Conservation (phyloP, 208 protist species). For the Leishmania martiniquensis region DNA sequence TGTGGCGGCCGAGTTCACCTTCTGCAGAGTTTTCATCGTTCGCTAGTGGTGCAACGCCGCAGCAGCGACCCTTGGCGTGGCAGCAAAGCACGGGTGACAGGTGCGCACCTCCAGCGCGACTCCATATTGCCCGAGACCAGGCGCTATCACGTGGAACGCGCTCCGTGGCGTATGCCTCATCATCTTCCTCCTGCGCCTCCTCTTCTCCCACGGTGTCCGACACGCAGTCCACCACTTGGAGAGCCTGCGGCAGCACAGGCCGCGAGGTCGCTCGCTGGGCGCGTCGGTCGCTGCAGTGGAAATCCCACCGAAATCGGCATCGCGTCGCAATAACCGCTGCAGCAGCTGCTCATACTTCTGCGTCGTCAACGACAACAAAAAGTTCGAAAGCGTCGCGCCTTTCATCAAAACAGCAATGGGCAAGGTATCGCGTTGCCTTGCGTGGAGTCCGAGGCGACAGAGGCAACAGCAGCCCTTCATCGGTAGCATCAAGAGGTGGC, state of each 20-base stretch:
- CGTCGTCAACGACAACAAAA: not conserved
- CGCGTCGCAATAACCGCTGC: not conserved
- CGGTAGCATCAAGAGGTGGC: not conserved
- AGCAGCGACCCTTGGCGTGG: not conserved
- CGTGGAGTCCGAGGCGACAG: not conserved
- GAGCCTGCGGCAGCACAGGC: slow-evolving; percentile 1
- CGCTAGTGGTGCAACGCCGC: not conserved
- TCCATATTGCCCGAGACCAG: slow-evolving; percentile 1
- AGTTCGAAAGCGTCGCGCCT: not conserved
- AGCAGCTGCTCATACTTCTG: not conserved
- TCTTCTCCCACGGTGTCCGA: not conserved
- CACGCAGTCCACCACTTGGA: not conserved
- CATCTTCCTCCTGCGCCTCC: slow-evolving; percentile 3
- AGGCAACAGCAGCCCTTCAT: not conserved
- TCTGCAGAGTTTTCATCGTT: not conserved
- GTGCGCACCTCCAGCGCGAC: not conserved
- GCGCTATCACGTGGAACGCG: slow-evolving; percentile 2
- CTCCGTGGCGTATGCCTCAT: not conserved
- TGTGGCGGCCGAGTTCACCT: slow-evolving; percentile 12
- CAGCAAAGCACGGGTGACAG: not conserved
- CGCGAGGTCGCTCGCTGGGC: not conserved
- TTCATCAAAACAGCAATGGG: not conserved
- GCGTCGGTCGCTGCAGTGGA: not conserved
- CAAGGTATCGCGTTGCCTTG: not conserved
- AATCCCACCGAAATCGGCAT: not conserved